Evolutionary conservation across 148 eudicot genomes (phyloP).

Genomic region (Dysphania ambrosioides): DNA sequence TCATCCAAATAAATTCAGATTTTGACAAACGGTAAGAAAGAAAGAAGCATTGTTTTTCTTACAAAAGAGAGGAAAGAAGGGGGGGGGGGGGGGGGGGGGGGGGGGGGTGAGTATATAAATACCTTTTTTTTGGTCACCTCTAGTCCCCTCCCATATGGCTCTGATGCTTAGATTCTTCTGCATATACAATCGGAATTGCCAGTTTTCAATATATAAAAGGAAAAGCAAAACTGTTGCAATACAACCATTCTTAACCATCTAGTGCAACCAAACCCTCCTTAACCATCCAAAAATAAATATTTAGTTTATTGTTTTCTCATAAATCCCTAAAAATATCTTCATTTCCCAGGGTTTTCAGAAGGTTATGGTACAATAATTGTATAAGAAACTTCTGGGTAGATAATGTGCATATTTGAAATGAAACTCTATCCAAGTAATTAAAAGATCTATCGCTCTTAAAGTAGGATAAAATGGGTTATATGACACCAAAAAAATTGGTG

Average conservation of each 20-base stretch:
- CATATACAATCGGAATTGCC: slow-evolving; percentile 9
- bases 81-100: too few relatives aligned
- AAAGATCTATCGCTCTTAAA: neutral
- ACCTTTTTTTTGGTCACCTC: slow-evolving; percentile 32
- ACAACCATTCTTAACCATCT: neutral
- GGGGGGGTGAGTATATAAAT: too few relatives aligned
- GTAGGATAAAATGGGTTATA: neutral
- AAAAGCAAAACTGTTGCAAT: neutral
- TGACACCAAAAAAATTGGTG: neutral
- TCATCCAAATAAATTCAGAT: slow-evolving; percentile 3
- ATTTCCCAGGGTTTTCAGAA: too few relatives aligned
- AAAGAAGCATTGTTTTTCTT: too few relatives aligned
- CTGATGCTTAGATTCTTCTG: slow-evolving; percentile 39
- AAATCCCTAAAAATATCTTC: too few relatives aligned
- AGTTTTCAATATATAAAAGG: slow-evolving; percentile 5
- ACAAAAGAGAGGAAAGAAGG: too few relatives aligned
- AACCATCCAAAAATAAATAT: too few relatives aligned
- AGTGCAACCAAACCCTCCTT: too few relatives aligned
- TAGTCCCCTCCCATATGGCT: slow-evolving; percentile 32
- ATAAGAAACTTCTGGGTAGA: neutral
- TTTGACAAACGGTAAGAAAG: too few relatives aligned
- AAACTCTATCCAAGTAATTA: neutral
- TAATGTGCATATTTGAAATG: neutral
- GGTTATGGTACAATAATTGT: too few relatives aligned
- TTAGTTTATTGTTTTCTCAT: too few relatives aligned